Evolutionary conservation across 2,329 filamentous ascomycete genomes (phyloP).

Genomic region (Trichoderma koningiopsis): DNA sequence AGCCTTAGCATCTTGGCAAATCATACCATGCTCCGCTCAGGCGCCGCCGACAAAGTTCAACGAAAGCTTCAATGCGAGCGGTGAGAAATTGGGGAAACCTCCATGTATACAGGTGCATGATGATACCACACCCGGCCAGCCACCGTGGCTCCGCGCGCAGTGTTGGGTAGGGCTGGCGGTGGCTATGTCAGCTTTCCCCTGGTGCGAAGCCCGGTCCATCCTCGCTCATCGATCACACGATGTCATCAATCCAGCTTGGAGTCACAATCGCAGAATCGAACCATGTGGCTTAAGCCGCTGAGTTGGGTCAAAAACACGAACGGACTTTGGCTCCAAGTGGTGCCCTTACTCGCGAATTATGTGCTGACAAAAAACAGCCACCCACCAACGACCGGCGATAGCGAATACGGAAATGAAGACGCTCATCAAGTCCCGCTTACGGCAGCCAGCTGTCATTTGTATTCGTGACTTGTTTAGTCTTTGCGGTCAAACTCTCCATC

Average conservation of each 20-base stretch:
- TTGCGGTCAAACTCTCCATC: background rate
- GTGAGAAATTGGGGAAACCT: background rate
- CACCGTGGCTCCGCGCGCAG: background rate
- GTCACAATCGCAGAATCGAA: background rate
- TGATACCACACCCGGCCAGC: background rate
- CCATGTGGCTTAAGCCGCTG: background rate
- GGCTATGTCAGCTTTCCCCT: conserved; percentile 12
- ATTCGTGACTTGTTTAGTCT: background rate
- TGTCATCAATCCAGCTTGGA: background rate
- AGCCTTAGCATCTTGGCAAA: background rate
- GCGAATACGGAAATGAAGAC: background rate
- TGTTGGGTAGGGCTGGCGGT: background rate
- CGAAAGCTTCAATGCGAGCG: background rate
- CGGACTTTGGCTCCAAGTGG: background rate
- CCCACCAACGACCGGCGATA: background rate
- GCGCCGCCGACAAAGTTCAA: background rate
- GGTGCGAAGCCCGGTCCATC: conserved; percentile 6
- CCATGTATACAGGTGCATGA: background rate
- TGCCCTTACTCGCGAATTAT: background rate
- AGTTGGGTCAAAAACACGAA: background rate
- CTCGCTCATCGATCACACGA: conserved; percentile 2
- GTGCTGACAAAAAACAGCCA: conserved; percentile 8
- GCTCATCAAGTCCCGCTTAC: background rate
- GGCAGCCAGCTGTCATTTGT: background rate
- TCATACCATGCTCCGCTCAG: conserved; percentile 6